Conservation (phyloP, 192 early-diverging fungal species). For the Podila epigama region DNA sequence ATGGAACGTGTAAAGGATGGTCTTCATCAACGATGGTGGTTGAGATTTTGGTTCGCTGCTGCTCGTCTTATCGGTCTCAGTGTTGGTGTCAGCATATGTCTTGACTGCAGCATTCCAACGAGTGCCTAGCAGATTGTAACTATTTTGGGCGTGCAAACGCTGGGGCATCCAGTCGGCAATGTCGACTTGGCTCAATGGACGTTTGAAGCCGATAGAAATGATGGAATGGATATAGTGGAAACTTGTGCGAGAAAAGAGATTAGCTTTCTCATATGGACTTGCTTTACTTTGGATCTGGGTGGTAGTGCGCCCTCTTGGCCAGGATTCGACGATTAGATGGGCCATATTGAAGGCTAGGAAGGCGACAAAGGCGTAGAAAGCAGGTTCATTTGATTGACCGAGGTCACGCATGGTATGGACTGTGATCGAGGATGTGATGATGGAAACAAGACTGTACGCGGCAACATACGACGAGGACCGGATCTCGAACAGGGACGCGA, state of each 20-base stretch:
- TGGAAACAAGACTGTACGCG: slow-evolving; percentile 9
- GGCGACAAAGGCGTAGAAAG: slow-evolving; percentile 13
- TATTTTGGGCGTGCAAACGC: slow-evolving; percentile 5
- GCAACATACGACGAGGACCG: slow-evolving; percentile 18
- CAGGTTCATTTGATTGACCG: background rate
- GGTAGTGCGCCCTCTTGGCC: slow-evolving; percentile 15
- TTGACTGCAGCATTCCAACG: slow-evolving; percentile 3
- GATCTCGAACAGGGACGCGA: slow-evolving; percentile 14
- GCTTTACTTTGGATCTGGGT: slow-evolving; percentile 1
- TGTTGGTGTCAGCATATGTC: background rate
- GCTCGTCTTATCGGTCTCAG: too few species aligned
- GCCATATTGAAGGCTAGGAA: slow-evolving; percentile 17
- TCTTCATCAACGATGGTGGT: slow-evolving; percentile 13
- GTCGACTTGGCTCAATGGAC: slow-evolving; percentile 6
- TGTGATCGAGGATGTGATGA: slow-evolving; percentile 10
- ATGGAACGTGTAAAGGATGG: slow-evolving; percentile 14
- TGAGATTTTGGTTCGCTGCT: too few species aligned
- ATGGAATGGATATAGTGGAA: slow-evolving; percentile 41
- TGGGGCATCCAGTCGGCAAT: slow-evolving; percentile 23
- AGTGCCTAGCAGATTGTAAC: background rate
- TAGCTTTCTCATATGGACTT: slow-evolving; percentile 30
- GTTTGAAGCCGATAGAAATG: slow-evolving; percentile 19
- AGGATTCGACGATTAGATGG: slow-evolving; percentile 18
- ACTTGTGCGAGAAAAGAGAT: slow-evolving; percentile 25
- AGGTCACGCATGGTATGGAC: slow-evolving; percentile 13